Evolutionary conservation across 805 yeast species (phyloP).

Genomic region (Sugiyamaella smithiae): DNA sequence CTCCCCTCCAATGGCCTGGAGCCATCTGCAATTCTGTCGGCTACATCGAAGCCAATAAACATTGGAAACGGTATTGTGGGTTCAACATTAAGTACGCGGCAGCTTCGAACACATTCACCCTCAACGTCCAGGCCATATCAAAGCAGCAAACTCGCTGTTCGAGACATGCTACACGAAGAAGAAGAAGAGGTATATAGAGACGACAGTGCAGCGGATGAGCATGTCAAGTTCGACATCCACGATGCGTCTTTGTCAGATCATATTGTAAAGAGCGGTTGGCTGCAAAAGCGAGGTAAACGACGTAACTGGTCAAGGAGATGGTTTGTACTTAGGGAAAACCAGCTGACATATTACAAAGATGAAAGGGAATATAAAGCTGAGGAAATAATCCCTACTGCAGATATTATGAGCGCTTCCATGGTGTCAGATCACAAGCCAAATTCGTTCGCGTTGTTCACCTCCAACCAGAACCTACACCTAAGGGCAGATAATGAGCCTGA

Average conservation of each 20-base stretch:
- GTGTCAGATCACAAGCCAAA: slow-evolving; percentile 23
- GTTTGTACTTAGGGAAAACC: slow-evolving; percentile 35
- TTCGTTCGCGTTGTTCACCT: slow-evolving; percentile 35
- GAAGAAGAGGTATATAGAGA: neutral
- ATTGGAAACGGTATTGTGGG: neutral
- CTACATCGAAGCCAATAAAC: neutral
- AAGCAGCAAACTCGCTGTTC: neutral
- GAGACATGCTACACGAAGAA: neutral
- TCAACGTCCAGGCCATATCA: neutral
- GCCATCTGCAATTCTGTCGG: neutral
- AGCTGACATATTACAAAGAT: slow-evolving; percentile 35
- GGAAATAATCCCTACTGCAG: slow-evolving; percentile 30
- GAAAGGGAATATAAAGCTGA: slow-evolving; percentile 36
- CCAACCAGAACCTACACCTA: slow-evolving; percentile 30
- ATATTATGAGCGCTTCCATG: slow-evolving; percentile 34
- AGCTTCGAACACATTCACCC: neutral
- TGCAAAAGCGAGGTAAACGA: slow-evolving; percentile 27
- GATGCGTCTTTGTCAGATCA: slow-evolving; percentile 9
- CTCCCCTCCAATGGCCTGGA: neutral
- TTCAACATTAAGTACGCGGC: slow-evolving; percentile 6
- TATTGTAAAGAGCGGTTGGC: slow-evolving; percentile 32
- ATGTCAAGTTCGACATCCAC: neutral
- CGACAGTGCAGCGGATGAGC: neutral
- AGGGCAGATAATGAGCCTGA: slow-evolving; percentile 29
- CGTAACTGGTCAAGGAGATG: slow-evolving; percentile 35